A percentile compares a stretch with the other conserved stretches of the same genome.
Conservation (phyloP, 2,329 filamentous ascomycete genomes). For the Pyrenophora graminea region DNA sequence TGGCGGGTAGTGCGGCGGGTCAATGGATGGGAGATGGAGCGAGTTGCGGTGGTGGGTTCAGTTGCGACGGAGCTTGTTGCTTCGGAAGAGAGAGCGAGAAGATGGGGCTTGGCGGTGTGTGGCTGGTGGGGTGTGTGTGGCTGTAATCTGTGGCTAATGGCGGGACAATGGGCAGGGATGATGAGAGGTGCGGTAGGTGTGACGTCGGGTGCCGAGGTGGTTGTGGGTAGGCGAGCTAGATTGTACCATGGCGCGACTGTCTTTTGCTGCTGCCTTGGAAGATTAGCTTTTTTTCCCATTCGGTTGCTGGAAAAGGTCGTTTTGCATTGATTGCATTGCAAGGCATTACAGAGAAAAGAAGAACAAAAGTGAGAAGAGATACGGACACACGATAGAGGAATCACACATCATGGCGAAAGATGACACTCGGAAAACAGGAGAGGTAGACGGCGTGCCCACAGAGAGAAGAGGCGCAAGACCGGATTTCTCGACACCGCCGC, state of each 20-base stretch:
- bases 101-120: conserved; percentile 20
- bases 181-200: conserved; percentile 2
- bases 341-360: too few relatives aligned
- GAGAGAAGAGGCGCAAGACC: conserved; percentile 51
- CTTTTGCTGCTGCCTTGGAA: too few relatives aligned
- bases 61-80: conserved; percentile 27
- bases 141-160: not conserved
- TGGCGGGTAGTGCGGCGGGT: conserved; percentile 18
- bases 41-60: conserved; percentile 11
- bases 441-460: conserved; percentile 47
- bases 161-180: not conserved
- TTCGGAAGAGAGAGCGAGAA: conserved; percentile 20
- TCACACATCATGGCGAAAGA: conserved; percentile 44
- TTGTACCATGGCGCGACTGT: not conserved
- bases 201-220: conserved; percentile 11
- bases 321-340: too few relatives aligned
- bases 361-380: too few relatives aligned
- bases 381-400: not conserved
- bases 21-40: conserved; percentile 38
- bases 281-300: too few relatives aligned
- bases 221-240: not conserved
- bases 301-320: too few relatives aligned
- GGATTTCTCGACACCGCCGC: conserved; percentile 54
- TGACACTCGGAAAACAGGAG: conserved; percentile 29
- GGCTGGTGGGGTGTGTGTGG: conserved; percentile 3